Base-by-base conservation (phyloP, 805 yeast genomes). In the Priceomyces haplophilus region DNA sequence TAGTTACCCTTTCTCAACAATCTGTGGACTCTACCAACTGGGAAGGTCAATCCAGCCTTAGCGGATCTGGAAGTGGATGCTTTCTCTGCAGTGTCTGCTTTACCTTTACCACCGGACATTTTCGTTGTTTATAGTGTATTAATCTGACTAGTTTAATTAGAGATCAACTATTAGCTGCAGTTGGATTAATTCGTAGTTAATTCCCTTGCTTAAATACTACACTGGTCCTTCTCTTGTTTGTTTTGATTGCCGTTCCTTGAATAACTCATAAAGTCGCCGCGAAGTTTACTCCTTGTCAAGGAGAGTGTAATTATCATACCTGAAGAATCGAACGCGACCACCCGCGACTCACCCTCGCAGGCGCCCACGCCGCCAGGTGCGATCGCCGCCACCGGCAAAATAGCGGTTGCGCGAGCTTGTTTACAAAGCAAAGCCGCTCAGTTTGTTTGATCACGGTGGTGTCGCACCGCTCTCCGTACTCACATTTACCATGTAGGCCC, bases 11-110 rank as follows among this genome's bases (percentile, higher is more conserved):
- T 88, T 83, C 95, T 88, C 65, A 91, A 76, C 60, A 90, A 80
- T 78, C 97, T 84, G 80, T 91, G 97, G 59, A 91, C 93, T 83
- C 98, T 90, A 73, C 98, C 98, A 57, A 91, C 98, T 78, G 98
- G 98, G 95, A 91, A 91, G 62, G 95, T 88, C 67, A 91, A 82
- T 73, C 97, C 98, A 67, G 98, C 97, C 80, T 89, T 91, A 53
- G 97, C 84, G 58, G 98, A 91, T 83, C 98, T 88, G 44, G 97
- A 86, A 78, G 91, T 93, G 66, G 97, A 85, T 63, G 95, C 89
- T 77, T 91, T 91, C 69, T 88, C 90, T 61, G 95, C 73, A 57
- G 95, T 78, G 65, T 96, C 95, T 67, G 97, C 96, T 78, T 90
- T 90, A 62, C 88, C 88, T 78, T 83, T 83, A 64, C 88, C 88